phyloP scores from a whole-genome alignment of 116 monocot species.

The Posidonia oceanica region DNA sequence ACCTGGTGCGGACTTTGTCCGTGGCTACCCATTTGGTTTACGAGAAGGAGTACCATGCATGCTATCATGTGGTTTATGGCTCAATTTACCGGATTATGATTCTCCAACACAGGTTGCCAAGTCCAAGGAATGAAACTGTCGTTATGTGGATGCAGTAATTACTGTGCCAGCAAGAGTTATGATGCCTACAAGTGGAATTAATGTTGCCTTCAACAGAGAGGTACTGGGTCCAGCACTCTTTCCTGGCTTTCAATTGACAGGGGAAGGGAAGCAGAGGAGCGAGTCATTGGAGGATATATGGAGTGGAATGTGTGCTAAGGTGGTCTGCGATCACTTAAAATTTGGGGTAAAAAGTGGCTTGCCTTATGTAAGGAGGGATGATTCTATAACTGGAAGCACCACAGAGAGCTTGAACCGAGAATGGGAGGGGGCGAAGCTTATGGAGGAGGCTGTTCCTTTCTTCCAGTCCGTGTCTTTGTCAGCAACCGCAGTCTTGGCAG shows the following conservation, averaged over 20 bases:
- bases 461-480: conserved; percentile 50
- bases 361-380: too few species aligned
- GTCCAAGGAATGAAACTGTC: conserved; percentile 22
- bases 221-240: too few species aligned
- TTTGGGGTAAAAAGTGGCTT: conserved; percentile 54
- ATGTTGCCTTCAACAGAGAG: too few species aligned
- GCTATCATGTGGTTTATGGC: conserved; percentile 68
- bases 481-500: conserved; percentile 15
- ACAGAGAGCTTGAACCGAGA: conserved; percentile 39
- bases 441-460: conserved; percentile 59
- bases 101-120: conserved; percentile 7
- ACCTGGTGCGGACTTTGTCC: conserved; percentile 62
- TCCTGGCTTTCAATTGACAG: too few species aligned
- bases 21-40: conserved; percentile 85
- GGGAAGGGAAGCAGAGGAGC: too few species aligned
- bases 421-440: conserved; percentile 32
- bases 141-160: conserved; percentile 61
- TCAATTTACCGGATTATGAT: conserved; percentile 64
- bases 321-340: conserved; percentile 52
- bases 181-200: conserved; percentile 17
- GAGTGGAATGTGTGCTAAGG: conserved; percentile 68
- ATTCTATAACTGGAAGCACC: not conserved
- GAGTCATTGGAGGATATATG: conserved; percentile 22
- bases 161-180: conserved; percentile 53
- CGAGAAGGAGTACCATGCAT: conserved; percentile 40